Conservation (phyloP, 306 rosid species). For the Hylodesmum podocarpum region DNA sequence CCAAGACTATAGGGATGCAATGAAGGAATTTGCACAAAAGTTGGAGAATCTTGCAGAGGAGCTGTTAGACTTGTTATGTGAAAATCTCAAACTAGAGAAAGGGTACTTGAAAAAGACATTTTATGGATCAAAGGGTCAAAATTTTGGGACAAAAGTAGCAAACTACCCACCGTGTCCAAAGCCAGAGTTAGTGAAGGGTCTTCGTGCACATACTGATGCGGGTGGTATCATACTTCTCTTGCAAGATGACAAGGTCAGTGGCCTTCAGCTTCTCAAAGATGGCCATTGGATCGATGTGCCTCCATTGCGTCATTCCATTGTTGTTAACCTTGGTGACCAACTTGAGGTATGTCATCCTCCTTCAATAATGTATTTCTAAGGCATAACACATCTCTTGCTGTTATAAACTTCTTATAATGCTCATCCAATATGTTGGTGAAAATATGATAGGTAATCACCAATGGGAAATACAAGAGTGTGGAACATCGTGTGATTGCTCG, state of each 20-base stretch:
- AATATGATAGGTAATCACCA: slow-evolving; percentile 50
- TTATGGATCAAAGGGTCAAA: slow-evolving; percentile 59
- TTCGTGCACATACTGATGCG: slow-evolving; percentile 74
- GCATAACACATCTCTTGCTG: background rate
- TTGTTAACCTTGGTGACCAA: slow-evolving; percentile 72
- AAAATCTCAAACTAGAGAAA: slow-evolving; percentile 62
- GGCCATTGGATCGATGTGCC: slow-evolving; percentile 71
- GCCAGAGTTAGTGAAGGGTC: slow-evolving; percentile 71
- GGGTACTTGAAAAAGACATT: slow-evolving; percentile 61
- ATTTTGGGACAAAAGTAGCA: slow-evolving; percentile 70
- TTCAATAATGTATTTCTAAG: background rate
- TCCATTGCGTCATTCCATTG: slow-evolving; percentile 73
- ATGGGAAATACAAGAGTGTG: slow-evolving; percentile 80
- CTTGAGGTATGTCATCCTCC: slow-evolving; percentile 42
- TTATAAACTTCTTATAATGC: background rate
- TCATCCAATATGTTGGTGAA: background rate
- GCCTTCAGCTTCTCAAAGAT: slow-evolving; percentile 72
- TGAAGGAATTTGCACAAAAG: slow-evolving; percentile 62
- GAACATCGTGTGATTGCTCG: slow-evolving; percentile 68
- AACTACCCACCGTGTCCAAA: slow-evolving; percentile 73
- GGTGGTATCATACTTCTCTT: slow-evolving; percentile 72
- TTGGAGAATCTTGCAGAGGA: slow-evolving; percentile 59
- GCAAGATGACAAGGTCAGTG: slow-evolving; percentile 76
- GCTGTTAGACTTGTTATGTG: slow-evolving; percentile 64
- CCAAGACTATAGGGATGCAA: slow-evolving; percentile 50